Evolutionary conservation across 2,329 filamentous ascomycete genomes (phyloP), one percentile per base, ranked within the genome.

Genomic region (Fusarium lyarnte): DNA sequence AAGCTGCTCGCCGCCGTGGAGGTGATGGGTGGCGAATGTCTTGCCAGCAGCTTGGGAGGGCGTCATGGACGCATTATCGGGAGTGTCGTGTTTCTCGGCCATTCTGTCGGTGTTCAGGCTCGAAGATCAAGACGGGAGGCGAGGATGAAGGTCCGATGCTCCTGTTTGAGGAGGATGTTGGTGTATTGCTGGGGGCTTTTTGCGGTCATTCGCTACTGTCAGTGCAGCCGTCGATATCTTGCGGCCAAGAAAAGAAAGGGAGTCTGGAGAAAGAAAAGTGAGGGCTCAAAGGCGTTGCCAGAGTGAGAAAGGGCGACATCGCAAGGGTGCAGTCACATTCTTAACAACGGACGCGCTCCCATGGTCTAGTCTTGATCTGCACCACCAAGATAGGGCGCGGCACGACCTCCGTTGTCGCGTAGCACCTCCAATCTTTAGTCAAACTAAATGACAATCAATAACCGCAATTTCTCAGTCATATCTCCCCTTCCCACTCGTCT

Each of bases 11-110:
- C 63, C 60, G 8, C 43, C 43, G 14, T 58, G 45, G 39, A 64
- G 42, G 5, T 66, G 45, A 21, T 41, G 42, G 16, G 58, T 63
- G 31, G 60, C 57, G 31, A 52, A 41, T 31, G 61, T 39, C 46
- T 76, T 74, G 58, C 70, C 75, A 9, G 60, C 68, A 5, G 45
- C 33, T 21, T 77, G 72, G 6, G 72, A 73, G 10, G 69, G 72
- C 12, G 71, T 54, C 51, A 70, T 8, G 19, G 72, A 74, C 43
- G 60, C 69, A 33, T 39, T 63, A 3, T 72, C 69, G 5, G 58
- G 55, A 5, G 59, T 49, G 12, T 73, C 65, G 35, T 55, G 46
- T 53, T 73, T 73, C 21, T 73, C 66, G 6, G 35, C 3, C 71
- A 73, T 72, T 12, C 4, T 58, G 17, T 12, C 43, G 33, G 2